Conservation (phyloP, 768 basidiomycete species). For the Lentinula sp. region DNA sequence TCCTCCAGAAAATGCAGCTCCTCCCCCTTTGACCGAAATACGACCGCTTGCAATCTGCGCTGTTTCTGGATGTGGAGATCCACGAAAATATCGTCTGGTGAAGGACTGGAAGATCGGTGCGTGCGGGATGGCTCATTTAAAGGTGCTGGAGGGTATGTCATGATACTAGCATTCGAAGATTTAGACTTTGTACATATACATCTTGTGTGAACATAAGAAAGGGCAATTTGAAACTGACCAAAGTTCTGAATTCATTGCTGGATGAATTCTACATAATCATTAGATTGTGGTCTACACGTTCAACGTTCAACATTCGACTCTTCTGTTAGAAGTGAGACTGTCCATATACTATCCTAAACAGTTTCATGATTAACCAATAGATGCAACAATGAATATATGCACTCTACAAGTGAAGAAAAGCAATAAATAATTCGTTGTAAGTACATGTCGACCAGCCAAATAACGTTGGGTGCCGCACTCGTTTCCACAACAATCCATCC, state of each 20-base stretch:
- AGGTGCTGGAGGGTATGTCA: not conserved
- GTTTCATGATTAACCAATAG: not conserved
- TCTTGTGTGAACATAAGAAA: too few species aligned
- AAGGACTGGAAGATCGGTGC: conserved; percentile 6
- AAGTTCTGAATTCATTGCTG: too few species aligned
- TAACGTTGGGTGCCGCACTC: not conserved
- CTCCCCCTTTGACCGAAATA: not conserved
- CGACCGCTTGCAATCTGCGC: not conserved
- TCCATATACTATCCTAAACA: too few species aligned
- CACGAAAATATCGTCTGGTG: conserved; percentile 3
- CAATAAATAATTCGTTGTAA: not conserved
- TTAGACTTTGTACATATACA: too few species aligned
- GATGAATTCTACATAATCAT: too few species aligned
- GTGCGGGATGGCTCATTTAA: conserved; percentile 5
- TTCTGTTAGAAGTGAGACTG: too few species aligned
- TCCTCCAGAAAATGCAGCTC: not conserved
- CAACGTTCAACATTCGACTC: too few species aligned
- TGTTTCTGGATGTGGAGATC: not conserved
- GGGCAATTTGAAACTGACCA: too few species aligned
- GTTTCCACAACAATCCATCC: not conserved
- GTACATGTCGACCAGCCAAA: not conserved
- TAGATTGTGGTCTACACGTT: too few species aligned
- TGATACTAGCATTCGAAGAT: too few species aligned
- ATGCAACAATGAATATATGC: not conserved
- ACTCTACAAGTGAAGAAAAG: not conserved